A percentile compares a stretch with the other conserved stretches of the same genome.
Conservation (phyloP, 148 eudicot species). For the Drosera capensis region DNA sequence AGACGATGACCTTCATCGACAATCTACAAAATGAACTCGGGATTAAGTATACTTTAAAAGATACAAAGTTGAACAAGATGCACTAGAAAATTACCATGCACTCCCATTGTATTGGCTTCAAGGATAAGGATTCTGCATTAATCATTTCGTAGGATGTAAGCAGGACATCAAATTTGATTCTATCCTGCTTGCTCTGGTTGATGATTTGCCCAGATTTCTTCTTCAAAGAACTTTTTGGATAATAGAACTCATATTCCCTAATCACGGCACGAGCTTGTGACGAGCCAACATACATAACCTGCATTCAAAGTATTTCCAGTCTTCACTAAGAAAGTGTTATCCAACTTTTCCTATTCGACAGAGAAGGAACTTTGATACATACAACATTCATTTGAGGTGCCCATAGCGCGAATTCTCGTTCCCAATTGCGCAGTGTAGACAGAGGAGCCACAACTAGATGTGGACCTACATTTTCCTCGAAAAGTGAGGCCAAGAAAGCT, state of each 20-base stretch:
- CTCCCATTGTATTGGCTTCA: conserved; percentile 83
- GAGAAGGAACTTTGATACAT: conserved; percentile 19
- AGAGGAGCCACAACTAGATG: conserved; percentile 91
- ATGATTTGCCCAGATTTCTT: conserved; percentile 49
- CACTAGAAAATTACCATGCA: conserved; percentile 42
- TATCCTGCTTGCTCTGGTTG: conserved; percentile 61
- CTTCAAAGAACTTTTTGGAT: conserved; percentile 46
- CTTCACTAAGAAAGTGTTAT: too few relatives aligned
- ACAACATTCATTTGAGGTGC: conserved; percentile 96
- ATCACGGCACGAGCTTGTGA: conserved; percentile 57
- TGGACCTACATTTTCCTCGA: conserved; percentile 44
- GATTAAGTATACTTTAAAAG: conserved; percentile 2
- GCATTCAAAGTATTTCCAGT: too few relatives aligned
- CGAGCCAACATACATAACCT: conserved; percentile 93
- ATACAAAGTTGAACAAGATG: conserved; percentile 1
- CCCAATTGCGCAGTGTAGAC: conserved; percentile 89
- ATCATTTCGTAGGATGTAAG: conserved; percentile 87
- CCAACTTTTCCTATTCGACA: too few relatives aligned
- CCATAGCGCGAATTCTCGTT: conserved; percentile 88
- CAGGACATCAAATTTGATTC: conserved; percentile 81
- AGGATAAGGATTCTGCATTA: conserved; percentile 46
- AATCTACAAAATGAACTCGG: conserved; percentile 30
- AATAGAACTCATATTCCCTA: conserved; percentile 70
- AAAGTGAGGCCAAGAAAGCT: conserved; percentile 73
- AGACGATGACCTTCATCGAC: conserved; percentile 97